Evolutionary conservation across 495 filamentous ascomycete genomes (phyloP), one percentile per base, ranked within the genome.

Genomic region (Hyaloscypha bicolor): DNA sequence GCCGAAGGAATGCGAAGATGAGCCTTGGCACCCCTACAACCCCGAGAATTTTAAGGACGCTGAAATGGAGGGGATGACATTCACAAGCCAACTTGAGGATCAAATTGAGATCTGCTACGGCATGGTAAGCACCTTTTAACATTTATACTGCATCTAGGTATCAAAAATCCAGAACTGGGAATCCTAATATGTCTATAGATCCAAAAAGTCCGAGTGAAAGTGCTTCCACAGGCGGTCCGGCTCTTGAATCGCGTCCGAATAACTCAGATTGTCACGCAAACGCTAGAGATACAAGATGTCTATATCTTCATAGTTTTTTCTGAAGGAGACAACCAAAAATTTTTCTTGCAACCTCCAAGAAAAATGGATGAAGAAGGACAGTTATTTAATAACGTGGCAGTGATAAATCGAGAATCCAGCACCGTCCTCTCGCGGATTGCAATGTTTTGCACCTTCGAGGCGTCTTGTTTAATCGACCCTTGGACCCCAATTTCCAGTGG

Each of bases 1-100:
- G 3, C 51, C 16, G 22, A 16, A 4, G 22, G 51, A 53, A 16
- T 8, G 6, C 22, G 59, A 53, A 52, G 60, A 63, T 31, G 60
- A 63, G 42, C 60, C 60, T 51, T 63, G 60, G 60, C 22, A 63
- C 30, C 60, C 60, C 16, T 63, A 29, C 30, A 37, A 53, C 30
- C 60, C 37, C 11, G 60, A 63, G 39, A 63, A 42, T 33, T 29
- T 29, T 11, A 6, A 8, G 11, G 60, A 63, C 9, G 19, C 5
- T 14, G 25, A 29, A 6, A 51, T 31, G 5, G 51, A 53, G 16
- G 42, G 21, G n/a, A 52, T 31, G 6, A 22, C 5, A 58, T 6
- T 58, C 55, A 32, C 21, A 32, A 32, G 30, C 30, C 19, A 32
- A 37, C 42, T 53, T n/a, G 60, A 52, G 25, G 60, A 29, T 1